phyloP scores from a whole-genome alignment of 2,329 filamentous ascomycete species.

The Epicoccum sorghinum region DNA sequence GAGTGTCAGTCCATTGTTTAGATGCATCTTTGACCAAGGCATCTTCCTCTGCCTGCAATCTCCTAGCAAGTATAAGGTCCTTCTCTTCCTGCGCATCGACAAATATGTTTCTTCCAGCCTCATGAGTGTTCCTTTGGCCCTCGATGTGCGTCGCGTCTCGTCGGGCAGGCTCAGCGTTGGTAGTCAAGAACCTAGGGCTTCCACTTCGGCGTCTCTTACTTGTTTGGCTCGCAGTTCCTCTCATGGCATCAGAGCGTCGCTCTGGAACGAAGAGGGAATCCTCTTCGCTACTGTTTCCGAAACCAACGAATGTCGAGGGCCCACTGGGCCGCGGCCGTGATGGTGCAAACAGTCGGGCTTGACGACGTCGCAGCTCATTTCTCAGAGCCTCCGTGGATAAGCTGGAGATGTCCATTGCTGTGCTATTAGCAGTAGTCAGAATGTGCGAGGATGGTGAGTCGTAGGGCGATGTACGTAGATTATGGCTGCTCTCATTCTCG shows the following conservation, averaged over 20 bases:
- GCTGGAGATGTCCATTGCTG: background rate
- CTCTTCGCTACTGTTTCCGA: background rate
- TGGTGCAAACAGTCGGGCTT: background rate
- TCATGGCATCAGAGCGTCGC: background rate
- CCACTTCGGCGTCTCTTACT: background rate
- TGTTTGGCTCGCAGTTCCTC: background rate
- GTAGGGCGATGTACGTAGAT: too few relatives aligned
- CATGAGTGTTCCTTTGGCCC: background rate
- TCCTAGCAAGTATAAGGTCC: background rate
- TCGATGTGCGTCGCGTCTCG: background rate
- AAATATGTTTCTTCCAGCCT: background rate
- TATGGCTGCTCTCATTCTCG: too few relatives aligned
- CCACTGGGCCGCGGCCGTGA: too few relatives aligned
- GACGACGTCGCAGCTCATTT: background rate
- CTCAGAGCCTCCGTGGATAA: background rate
- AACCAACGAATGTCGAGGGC: background rate
- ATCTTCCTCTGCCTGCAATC: background rate
- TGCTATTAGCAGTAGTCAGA: too few relatives aligned
- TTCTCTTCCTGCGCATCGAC: background rate
- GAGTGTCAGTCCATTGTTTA: background rate
- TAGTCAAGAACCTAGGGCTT: background rate
- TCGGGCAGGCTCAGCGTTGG: background rate
- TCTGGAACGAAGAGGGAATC: background rate
- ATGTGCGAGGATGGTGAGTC: too few relatives aligned
- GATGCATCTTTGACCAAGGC: background rate